A percentile compares a stretch with the other conserved stretches of the same genome.
These are phyloP conservation scores for Trifolium subterraneum DNA, from an alignment of 306 rosid species.

Conservation along the genomic window DNA sequence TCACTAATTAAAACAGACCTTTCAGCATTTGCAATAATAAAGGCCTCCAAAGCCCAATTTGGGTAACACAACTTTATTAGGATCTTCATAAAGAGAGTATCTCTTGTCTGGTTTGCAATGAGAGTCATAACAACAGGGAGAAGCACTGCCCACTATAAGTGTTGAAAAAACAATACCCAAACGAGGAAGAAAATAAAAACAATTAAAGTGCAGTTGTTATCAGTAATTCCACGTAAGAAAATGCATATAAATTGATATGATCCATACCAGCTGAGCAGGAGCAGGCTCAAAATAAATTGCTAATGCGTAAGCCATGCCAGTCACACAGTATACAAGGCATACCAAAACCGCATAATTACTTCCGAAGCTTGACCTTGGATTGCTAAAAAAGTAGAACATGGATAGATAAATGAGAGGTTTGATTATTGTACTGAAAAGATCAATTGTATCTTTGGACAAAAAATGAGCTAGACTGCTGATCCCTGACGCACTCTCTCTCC, in stretches of 20 bases:
- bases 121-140: constrained; percentile 90
- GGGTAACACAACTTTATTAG: constrained; percentile 71
- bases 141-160: constrained; percentile 83
- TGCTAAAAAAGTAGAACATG: constrained; percentile 96
- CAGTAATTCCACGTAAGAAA: constrained; percentile 2
- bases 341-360: constrained; percentile 70
- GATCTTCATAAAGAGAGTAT: constrained; percentile 53
- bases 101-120: constrained; percentile 59
- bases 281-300: constrained; percentile 81
- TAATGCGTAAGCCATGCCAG: constrained; percentile 82
- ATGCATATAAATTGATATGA: background rate
- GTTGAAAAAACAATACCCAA: background rate
- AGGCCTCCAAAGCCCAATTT: constrained; percentile 94
- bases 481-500: constrained; percentile 92
- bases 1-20: constrained; percentile 35
- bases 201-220: constrained; percentile 11
- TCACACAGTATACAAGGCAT: constrained; percentile 82
- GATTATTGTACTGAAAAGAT: constrained; percentile 72
- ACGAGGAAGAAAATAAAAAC: background rate
- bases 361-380: constrained; percentile 80
- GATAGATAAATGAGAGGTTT: constrained; percentile 87
- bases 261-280: constrained; percentile 88
- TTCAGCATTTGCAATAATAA: constrained; percentile 79
- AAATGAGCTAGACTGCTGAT: constrained; percentile 85
- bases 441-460: constrained; percentile 80